These are phyloP conservation scores for Miscanthus sacchariflorus DNA, from an alignment of 202 grass and related monocot species.

Conservation along the genomic window DNA sequence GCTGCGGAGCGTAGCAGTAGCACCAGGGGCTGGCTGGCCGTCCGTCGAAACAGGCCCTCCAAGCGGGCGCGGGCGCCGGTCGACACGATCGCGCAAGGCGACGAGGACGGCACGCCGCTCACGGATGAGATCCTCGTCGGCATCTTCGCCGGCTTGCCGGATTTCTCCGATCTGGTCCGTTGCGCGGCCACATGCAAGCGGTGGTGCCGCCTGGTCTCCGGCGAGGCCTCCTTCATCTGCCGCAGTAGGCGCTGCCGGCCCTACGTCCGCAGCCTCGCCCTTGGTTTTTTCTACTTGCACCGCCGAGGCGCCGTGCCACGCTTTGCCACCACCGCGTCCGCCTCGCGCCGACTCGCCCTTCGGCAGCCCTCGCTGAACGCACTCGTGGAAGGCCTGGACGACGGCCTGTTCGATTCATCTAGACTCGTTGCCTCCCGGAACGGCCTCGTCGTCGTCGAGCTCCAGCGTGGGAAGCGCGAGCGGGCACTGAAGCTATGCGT, in stretches of 20 bases:
- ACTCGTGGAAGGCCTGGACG: background rate
- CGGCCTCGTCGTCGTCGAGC: constrained; percentile 2
- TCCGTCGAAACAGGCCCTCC: background rate
- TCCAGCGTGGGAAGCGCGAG: background rate
- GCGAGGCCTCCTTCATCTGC: constrained; percentile 16
- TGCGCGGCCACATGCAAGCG: background rate
- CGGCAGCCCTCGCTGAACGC: too few relatives aligned
- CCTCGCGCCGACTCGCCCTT: background rate
- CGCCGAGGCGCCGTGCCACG: background rate
- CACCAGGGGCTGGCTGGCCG: constrained; percentile 8
- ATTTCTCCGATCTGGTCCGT: background rate
- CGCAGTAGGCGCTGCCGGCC: background rate
- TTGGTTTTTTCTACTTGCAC: background rate
- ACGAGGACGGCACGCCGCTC: background rate
- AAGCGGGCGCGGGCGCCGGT: background rate
- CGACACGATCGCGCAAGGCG: background rate
- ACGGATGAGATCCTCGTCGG: background rate
- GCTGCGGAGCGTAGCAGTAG: background rate
- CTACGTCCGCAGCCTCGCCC: background rate
- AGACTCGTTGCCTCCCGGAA: background rate
- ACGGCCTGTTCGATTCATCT: background rate
- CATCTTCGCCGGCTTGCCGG: background rate
- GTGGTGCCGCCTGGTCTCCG: constrained; percentile 1
- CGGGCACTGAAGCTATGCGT: background rate
- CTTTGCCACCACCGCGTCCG: background rate